phyloP scores from a whole-genome alignment of 2,329 filamentous ascomycete genomes.

The Emericellopsis cladophorae region DNA sequence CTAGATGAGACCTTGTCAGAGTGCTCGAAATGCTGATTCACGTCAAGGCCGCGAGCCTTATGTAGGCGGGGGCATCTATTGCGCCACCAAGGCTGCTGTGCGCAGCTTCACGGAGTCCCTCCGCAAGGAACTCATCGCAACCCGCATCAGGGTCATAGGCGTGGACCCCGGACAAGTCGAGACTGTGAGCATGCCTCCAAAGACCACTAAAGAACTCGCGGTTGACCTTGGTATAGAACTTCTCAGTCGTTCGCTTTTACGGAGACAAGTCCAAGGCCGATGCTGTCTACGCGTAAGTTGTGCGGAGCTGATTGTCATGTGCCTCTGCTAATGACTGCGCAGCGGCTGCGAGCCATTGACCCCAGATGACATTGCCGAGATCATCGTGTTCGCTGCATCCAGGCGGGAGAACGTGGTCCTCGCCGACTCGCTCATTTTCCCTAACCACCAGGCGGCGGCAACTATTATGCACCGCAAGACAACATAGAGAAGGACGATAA shows the following conservation, averaged over 20 bases:
- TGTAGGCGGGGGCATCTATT: conserved; percentile 79
- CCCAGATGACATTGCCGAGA: conserved; percentile 81
- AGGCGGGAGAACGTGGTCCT: conserved; percentile 83
- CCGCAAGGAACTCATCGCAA: conserved; percentile 71
- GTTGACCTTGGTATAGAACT: conserved; percentile 44
- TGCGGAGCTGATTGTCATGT: too few species aligned
- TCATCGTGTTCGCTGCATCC: conserved; percentile 75
- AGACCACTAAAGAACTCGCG: not conserved
- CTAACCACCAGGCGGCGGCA: conserved; percentile 49
- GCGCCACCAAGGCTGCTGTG: conserved; percentile 82
- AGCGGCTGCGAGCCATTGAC: conserved; percentile 73
- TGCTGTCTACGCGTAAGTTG: conserved; percentile 67
- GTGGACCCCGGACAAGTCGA: conserved; percentile 89
- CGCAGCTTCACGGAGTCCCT: conserved; percentile 73
- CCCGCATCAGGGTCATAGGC: conserved; percentile 71
- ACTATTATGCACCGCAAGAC: conserved; percentile 5
- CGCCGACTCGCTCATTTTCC: conserved; percentile 77
- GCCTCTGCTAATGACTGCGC: not conserved
- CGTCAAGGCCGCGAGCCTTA: conserved; percentile 62
- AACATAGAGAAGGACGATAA: not conserved
- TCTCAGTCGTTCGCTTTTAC: conserved; percentile 77
- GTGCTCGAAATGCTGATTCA: too few species aligned
- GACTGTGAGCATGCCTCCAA: conserved; percentile 39
- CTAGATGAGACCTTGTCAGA: too few species aligned
- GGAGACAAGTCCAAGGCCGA: conserved; percentile 84